Conservation (phyloP, 2,329 filamentous ascomycete species). For the Furcasterigmium sp. region DNA sequence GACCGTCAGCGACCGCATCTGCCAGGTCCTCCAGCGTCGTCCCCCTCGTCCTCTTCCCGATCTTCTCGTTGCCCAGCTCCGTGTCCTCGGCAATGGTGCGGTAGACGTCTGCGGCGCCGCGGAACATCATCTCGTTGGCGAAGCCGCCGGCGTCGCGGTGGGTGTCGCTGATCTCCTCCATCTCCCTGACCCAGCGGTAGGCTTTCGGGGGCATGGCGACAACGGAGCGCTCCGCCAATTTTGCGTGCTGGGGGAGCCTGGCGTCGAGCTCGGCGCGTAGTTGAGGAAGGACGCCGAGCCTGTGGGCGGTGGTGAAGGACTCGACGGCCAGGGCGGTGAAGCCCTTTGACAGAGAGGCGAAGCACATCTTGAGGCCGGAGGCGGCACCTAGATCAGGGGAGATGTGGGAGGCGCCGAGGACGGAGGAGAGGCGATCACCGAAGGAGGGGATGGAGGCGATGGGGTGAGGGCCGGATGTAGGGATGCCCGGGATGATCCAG, state of each 20-base stretch:
- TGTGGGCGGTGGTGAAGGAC: conserved; percentile 62
- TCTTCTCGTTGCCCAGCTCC: conserved; percentile 53
- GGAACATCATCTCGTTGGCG: conserved; percentile 43
- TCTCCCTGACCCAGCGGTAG: conserved; percentile 72
- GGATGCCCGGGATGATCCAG: conserved; percentile 38
- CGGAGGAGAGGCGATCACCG: conserved; percentile 31
- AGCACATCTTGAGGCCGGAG: conserved; percentile 61
- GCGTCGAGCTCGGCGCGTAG: conserved; percentile 50
- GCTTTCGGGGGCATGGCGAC: conserved; percentile 66
- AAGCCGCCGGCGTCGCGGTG: conserved; percentile 63
- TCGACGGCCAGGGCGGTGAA: conserved; percentile 66
- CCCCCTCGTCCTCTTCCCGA: conserved; percentile 50
- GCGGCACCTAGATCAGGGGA: conserved; percentile 46
- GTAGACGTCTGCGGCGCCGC: conserved; percentile 57
- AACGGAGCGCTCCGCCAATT: conserved; percentile 43
- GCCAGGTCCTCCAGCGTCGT: conserved; percentile 55
- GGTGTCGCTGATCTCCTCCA: conserved; percentile 68
- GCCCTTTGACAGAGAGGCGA: conserved; percentile 56
- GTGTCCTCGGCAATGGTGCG: conserved; percentile 55
- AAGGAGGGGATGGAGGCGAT: conserved; percentile 32
- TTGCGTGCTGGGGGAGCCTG: conserved; percentile 40
- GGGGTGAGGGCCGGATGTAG: conserved; percentile 41
- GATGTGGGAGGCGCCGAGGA: conserved; percentile 45
- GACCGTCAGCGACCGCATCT: conserved; percentile 37
- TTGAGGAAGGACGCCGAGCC: conserved; percentile 56